Conservation (phyloP, 495 filamentous ascomycete species). For the Hapsidospora chrysogenum region DNA sequence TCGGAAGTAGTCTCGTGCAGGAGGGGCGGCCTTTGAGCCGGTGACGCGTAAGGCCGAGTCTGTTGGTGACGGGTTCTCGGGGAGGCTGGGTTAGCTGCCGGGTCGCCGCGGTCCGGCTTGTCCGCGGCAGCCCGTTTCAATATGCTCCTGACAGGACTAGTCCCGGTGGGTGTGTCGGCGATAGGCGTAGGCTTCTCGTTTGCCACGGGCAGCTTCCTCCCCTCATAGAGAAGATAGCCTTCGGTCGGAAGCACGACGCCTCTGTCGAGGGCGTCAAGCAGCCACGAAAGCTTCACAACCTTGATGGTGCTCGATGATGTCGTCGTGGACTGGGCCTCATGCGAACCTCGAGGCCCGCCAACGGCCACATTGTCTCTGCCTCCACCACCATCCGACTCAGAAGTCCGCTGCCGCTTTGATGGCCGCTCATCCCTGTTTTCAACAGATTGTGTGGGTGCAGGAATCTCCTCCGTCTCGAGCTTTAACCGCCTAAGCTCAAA, state of each 20-base stretch:
- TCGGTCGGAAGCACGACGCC: slow-evolving; percentile 37
- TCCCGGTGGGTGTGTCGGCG: slow-evolving; percentile 4
- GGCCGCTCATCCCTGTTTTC: background rate
- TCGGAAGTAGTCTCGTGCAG: slow-evolving; percentile 57
- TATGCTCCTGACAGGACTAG: slow-evolving; percentile 9
- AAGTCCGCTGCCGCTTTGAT: background rate
- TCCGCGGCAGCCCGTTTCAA: slow-evolving; percentile 18
- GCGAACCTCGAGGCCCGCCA: too few species aligned
- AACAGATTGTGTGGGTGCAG: too few species aligned
- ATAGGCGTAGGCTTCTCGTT: slow-evolving; percentile 5
- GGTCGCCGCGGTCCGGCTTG: too few species aligned
- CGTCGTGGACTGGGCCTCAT: too few species aligned
- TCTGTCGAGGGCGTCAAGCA: slow-evolving; percentile 40
- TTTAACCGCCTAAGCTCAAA: slow-evolving; percentile 55
- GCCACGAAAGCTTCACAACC: too few species aligned
- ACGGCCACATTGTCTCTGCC: too few species aligned
- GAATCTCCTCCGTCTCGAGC: slow-evolving; percentile 35
- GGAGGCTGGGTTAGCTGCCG: too few species aligned
- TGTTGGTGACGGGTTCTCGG: background rate
- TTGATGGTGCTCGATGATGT: too few species aligned
- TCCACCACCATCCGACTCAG: background rate
- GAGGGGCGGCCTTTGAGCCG: slow-evolving; percentile 16
- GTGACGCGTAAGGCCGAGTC: background rate
- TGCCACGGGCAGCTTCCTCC: slow-evolving; percentile 19
- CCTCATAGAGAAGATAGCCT: slow-evolving; percentile 52